Evolutionary conservation across 2,329 filamentous ascomycete genomes (phyloP).

Genomic region (Xylaria sp.): DNA sequence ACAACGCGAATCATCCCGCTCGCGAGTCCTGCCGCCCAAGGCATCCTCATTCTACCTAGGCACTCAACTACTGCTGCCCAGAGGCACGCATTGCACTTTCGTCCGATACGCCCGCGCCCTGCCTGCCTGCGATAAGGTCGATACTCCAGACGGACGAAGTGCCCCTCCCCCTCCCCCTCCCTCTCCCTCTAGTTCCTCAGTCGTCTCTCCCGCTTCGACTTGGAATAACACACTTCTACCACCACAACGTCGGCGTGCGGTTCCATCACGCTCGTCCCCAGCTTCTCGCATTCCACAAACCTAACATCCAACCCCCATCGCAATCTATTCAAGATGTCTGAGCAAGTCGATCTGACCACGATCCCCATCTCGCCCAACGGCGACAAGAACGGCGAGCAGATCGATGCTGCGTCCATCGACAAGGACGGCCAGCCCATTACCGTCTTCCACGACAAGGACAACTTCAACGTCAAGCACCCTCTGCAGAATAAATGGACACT

Average conservation of each 20-base stretch:
- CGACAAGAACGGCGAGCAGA: slow-evolving; percentile 52
- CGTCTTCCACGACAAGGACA: slow-evolving; percentile 97
- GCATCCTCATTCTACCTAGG: too few relatives aligned
- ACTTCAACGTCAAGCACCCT: slow-evolving; percentile 99
- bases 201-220: slow-evolving; percentile 2
- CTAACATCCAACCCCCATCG: background rate
- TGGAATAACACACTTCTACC: background rate
- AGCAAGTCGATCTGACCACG: slow-evolving; percentile 70
- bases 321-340: slow-evolving; percentile 45
- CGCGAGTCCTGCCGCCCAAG: too few relatives aligned
- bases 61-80: too few relatives aligned
- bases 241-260: background rate
- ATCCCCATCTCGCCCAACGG: slow-evolving; percentile 71
- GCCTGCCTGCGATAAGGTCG: too few relatives aligned
- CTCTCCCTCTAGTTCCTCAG: background rate
- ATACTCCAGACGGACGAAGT: too few relatives aligned
- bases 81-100: too few relatives aligned
- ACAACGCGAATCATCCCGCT: background rate
- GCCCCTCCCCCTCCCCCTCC: background rate
- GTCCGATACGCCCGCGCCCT: too few relatives aligned
- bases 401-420: slow-evolving; percentile 50
- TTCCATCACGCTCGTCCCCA: background rate
- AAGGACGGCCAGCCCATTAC: slow-evolving; percentile 73
- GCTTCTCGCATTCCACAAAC: background rate
- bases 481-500: slow-evolving; percentile 97